Base-by-base conservation (phyloP, 805 yeast genomes). In the Huiozyma sinensis region DNA sequence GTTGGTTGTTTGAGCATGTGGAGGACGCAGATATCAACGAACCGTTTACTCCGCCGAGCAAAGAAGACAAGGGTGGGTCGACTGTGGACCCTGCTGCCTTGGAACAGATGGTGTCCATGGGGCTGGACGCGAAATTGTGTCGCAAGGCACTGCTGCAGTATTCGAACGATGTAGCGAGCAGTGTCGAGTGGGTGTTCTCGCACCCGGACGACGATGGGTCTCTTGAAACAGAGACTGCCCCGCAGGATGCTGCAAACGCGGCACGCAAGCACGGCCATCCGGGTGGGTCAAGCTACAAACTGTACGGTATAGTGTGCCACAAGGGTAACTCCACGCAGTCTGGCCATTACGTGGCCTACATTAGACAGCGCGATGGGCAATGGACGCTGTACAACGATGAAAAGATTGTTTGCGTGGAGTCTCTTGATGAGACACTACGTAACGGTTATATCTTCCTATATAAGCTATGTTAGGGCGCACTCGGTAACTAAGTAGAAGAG, bases 331-430 rank as follows among this genome's bases (percentile, higher is more conserved):
- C 95, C 9, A 82, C 86, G 1, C 95, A 89, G 52, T 84, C 95
- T 0, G 96, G 96, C 0, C 97, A 88, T 60, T 88, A 88, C 61
- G 96, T 89, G 36, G 84, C 81, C 1, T 88, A 83, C 54, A 68
- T 84, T 31, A 73, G 69, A 44, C 74, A 76, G 47, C 1, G 10
- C 1, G 47, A 58, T 7, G 57, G 49, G 9, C 65, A 69, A 43
- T 87, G 95, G 95, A 81, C 82, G 2, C 66, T 88, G 37, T 89
- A 78, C 65, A 88, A 88, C 57, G 97, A 88, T 58, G 97, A 88
- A 54, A 87, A 86, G 61, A 94, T 88, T 3, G 90, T 83, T 7
- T 55, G 68, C 8, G 70, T 68, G 6, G 69, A 69, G 1, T 67
- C 67, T 33, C 54, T 63, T 7, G 65, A 63, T 17, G 79, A 73